Percentiles rank a stretch among this genome's conserved stretches.
These are phyloP conservation scores for Trichomonascaceae sp. DNA, from an alignment of 1,139 yeast species.

Conservation along the genomic window DNA sequence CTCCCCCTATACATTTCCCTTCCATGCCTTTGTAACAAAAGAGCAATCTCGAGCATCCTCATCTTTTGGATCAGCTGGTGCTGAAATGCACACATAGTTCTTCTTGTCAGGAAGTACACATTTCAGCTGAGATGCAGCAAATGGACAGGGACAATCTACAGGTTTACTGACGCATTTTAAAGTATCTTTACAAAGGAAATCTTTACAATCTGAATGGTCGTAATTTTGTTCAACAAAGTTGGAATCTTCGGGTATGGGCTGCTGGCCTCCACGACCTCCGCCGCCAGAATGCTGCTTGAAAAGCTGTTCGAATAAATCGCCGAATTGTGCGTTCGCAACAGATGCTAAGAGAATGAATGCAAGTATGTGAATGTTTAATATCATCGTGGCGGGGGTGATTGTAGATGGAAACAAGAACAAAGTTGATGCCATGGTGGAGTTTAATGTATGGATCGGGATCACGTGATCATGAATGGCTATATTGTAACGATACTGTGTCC, in stretches of 20 bases:
- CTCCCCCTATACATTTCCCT: conserved; percentile 27
- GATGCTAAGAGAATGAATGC: not conserved
- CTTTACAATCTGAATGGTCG: conserved; percentile 42
- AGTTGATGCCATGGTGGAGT: not conserved
- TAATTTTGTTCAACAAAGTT: conserved; percentile 32
- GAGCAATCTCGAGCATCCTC: conserved; percentile 33
- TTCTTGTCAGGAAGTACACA: conserved; percentile 68
- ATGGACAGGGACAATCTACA: conserved; percentile 83
- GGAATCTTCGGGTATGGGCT: conserved; percentile 21
- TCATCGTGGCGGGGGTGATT: too few species aligned
- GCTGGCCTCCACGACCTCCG: conserved; percentile 16
- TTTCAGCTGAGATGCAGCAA: conserved; percentile 74
- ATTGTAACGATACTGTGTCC: too few species aligned
- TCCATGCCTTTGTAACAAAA: conserved; percentile 38
- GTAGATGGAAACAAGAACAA: not conserved
- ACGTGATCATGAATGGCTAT: not conserved
- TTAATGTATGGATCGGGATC: not conserved
- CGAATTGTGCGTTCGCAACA: conserved; percentile 24
- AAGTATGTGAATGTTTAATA: not conserved
- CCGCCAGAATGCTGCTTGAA: conserved; percentile 26
- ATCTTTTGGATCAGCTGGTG: conserved; percentile 45
- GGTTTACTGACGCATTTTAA: conserved; percentile 65
- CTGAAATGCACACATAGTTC: conserved; percentile 68
- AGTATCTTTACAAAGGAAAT: conserved; percentile 78
- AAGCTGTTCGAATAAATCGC: conserved; percentile 34